Evolutionary conservation across 371 early-diverging fungal genomes (phyloP).

Genomic region (Rhizopus microsporus): DNA sequence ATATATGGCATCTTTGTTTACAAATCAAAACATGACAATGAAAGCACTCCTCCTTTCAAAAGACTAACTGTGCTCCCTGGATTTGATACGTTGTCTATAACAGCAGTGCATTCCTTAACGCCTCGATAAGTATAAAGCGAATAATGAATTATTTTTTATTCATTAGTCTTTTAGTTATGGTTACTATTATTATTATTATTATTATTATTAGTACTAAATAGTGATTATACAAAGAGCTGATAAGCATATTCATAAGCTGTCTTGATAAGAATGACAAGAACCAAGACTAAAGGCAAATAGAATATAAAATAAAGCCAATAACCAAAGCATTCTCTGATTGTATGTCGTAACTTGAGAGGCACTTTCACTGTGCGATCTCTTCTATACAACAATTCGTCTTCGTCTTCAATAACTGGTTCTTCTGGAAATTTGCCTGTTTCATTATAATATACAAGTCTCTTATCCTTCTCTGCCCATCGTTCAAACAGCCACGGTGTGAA

Average conservation of each 20-base stretch:
- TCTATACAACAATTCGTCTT: conserved; percentile 9
- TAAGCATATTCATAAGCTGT: not conserved
- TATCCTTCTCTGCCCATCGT: conserved; percentile 82
- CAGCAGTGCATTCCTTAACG: too few relatives aligned
- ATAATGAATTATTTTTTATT: too few relatives aligned
- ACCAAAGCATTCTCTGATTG: conserved; percentile 21
- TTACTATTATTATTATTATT: not conserved
- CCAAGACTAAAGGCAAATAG: conserved; percentile 19
- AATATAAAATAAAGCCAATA: conserved; percentile 20
- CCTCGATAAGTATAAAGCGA: too few relatives aligned
- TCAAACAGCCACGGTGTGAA: conserved; percentile 77
- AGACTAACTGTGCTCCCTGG: too few relatives aligned
- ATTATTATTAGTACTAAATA: not conserved
- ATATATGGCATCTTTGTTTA: too few relatives aligned
- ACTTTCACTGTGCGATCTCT: conserved; percentile 18
- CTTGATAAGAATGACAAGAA: not conserved
- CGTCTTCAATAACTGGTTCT: conserved; percentile 9
- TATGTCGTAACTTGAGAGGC: conserved; percentile 18
- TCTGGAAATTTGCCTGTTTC: conserved; percentile 66
- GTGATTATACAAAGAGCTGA: not conserved
- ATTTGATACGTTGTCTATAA: too few relatives aligned
- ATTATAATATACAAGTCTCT: conserved; percentile 74
- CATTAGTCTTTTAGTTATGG: too few relatives aligned
- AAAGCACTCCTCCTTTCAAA: too few relatives aligned
- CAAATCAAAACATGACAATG: too few relatives aligned